Base-by-base conservation (phyloP, 2,329 filamentous ascomycete species). In the Chrysosporium queenslandicum region DNA sequence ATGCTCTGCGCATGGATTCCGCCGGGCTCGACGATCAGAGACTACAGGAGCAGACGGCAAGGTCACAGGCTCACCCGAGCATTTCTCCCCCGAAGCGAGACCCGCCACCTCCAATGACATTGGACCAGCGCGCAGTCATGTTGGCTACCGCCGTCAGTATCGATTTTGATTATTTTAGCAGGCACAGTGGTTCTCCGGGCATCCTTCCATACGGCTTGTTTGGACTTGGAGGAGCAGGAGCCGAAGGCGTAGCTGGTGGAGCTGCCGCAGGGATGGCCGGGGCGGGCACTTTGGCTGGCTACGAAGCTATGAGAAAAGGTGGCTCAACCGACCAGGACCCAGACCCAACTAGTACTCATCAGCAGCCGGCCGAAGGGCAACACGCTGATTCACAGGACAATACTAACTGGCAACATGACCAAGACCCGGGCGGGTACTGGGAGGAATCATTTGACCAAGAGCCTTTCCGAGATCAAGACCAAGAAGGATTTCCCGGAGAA, bases 101-200 rank as follows among this genome's bases (percentile, higher is more conserved):
- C n/a, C 39, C 47, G 3, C 48, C 57, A 18, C 68, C 68, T 1
- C 78, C 77, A 2, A 81, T 84, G 79, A 82, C 79, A 1, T 72
- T 84, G 2, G 81, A 83, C 59, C 79, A 83, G 63, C 73, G 81
- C 50, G 81, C 81, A 2, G 74, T 83, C 23, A 83, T 83, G 80
- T 72, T 84, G 7, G 80, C 81, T 8, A 82, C 80, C 0, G 81
- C 81, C 5, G 80, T 83, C 11, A 79, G 73, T 52, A 74, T 83
- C 43, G 81, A 84, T 60, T 83, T 83, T 55, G 81, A 84, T 61
- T 84, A 83, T 64, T 84, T 84, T 67, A 82, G 79, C 53, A 72
- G 79, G 1, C 78, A 82, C 56, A 80, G 77, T 50, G 64, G 69
- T 16, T 63, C 68, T 2, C 71, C 72, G 8, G 67, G 73, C 14